phyloP scores from a whole-genome alignment of 75 land plant species.

The Sequoia sempervirens region DNA sequence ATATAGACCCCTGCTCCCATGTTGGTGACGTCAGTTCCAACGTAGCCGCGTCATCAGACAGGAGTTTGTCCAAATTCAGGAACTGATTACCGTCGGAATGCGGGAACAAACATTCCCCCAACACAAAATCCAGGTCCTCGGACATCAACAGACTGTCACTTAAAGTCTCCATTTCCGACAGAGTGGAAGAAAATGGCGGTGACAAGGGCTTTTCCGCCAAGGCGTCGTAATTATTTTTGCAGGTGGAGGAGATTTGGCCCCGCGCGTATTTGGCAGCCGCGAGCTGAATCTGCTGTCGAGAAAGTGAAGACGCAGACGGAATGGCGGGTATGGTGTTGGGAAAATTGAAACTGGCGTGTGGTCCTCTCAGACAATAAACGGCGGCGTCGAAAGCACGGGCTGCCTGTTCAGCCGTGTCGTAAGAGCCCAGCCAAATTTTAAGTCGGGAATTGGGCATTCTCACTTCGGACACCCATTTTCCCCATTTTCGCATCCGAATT shows the following conservation, averaged over 20 bases:
- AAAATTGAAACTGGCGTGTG: slow-evolving; percentile 7
- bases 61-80: too few relatives aligned
- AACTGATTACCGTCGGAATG: neutral
- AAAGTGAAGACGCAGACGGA: neutral
- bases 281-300: neutral
- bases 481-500: too few relatives aligned
- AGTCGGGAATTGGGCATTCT: slow-evolving; percentile 20
- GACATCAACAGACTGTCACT: neutral
- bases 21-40: too few relatives aligned
- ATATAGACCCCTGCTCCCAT: too few relatives aligned
- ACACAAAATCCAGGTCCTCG: neutral
- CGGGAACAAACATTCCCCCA: neutral
- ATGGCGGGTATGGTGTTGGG: neutral
- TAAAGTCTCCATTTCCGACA: neutral
- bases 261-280: neutral
- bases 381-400: neutral
- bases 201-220: neutral
- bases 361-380: slow-evolving; percentile 10
- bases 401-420: slow-evolving; percentile 28
- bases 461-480: slow-evolving; percentile 30
- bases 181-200: neutral
- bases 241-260: neutral
- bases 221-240: neutral
- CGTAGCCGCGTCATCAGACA: too few relatives aligned
- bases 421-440: slow-evolving; percentile 29